Evolutionary conservation across 2,329 filamentous ascomycete genomes (phyloP), one percentile per base, ranked within the genome.

Genomic region (Epichloe scottii): DNA sequence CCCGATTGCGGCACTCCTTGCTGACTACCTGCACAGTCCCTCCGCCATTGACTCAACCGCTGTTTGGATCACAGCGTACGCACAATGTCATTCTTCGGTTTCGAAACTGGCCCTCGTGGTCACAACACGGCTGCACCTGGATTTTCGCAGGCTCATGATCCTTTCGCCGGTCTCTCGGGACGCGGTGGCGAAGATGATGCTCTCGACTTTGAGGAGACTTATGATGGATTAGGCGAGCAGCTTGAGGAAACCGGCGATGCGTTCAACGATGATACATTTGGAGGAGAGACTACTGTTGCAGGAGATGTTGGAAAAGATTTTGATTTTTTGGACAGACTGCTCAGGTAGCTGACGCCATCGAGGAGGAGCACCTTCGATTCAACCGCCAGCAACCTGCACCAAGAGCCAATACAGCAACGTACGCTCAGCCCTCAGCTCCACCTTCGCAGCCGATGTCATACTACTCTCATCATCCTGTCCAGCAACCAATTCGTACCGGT

Each of bases 261-360:
- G 48, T 89, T 96, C 76, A 98, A 98, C 68, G 89, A 97, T 61
- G 93, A 97, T 65, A 98, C 93, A 2, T 98, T 98, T 64, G 87
- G 71, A 41, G 64, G 63, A 33, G 62, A 60, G 17, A 55, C 68
- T 53, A 69, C 66, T 17, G 63, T 66, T 17, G 57, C 66, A 38
- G 68, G 74, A 33, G 73, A 73, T 11, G 80, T 93, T 53, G 90
- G 90, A 63, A 94, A 87, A 66, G 91, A 98, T 68, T 97, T 97
- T 62, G 93, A 98, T 67, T 98, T 97, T 95, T 94, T 57, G 90
- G 90, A 40, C 84, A 87, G 62, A 98, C 93, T 6, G 90, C 90
- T 52, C 82, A 90, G 68, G 87, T 95, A 40, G 78, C 89, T 19
- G 78, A 84, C 69, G 89, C 85, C 37, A 86, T 98, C 59, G 86